Conservation (phyloP, 305 asterid species). For the Fraxinus latifolia region DNA sequence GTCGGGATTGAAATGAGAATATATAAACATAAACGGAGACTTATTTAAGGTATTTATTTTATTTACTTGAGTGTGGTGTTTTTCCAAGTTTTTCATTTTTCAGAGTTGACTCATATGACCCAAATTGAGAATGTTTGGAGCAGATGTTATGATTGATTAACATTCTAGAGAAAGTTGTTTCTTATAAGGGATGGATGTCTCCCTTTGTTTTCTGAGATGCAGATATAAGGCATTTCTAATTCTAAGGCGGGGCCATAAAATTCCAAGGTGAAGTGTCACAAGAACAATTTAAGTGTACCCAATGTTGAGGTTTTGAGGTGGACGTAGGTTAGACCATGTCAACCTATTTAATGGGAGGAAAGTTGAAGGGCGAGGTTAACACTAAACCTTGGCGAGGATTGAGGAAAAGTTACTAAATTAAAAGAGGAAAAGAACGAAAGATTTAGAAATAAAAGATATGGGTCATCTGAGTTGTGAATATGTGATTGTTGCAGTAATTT, state of each 20-base stretch:
- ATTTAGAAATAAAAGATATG: neutral
- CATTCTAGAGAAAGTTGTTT: neutral
- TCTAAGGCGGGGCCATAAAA: neutral
- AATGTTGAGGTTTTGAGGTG: neutral
- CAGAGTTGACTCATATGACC: neutral
- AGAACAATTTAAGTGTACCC: neutral
- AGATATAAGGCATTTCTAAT: neutral
- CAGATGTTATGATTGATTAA: neutral
- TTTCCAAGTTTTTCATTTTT: neutral
- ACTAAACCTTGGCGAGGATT: neutral
- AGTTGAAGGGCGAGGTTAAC: neutral
- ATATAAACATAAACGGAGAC: neutral
- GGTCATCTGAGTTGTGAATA: neutral
- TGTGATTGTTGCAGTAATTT: neutral
- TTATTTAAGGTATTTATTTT: neutral
- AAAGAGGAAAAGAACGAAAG: neutral
- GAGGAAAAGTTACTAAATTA: neutral
- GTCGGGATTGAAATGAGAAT: neutral
- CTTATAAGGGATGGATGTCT: neutral
- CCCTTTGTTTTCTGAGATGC: neutral
- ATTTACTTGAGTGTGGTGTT: neutral
- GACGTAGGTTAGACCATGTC: neutral
- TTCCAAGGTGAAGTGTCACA: neutral
- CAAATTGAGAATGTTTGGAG: neutral
- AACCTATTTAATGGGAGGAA: neutral